Evolutionary conservation across 768 basidiomycete species (phyloP).

Genomic region (Ramaria rubella): DNA sequence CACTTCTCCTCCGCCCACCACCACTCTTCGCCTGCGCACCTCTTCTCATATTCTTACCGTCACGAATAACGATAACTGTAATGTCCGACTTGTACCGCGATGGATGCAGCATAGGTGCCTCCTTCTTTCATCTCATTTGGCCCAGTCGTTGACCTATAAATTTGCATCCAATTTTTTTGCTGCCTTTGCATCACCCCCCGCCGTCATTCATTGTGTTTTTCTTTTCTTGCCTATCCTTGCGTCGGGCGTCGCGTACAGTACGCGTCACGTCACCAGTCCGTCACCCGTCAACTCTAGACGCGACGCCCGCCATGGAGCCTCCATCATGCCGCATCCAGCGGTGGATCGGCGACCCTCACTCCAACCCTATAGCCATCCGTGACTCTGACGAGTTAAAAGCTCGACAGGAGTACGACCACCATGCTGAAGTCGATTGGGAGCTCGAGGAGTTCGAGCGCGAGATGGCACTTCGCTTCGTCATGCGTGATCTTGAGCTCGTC

Average conservation of each 20-base stretch:
- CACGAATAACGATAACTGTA: neutral
- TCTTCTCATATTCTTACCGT: no score
- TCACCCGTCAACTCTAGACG: neutral
- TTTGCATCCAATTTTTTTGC: no score
- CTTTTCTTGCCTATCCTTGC: neutral
- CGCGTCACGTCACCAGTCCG: neutral
- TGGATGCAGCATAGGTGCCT: neutral
- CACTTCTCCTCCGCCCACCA: no score
- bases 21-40: no score
- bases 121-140: neutral
- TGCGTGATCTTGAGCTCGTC: neutral
- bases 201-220: no score
- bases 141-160: no score
- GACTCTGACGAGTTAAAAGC: neutral
- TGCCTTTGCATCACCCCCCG: no score
- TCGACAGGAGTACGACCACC: neutral
- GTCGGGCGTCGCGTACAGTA: neutral
- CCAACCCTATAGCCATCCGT: neutral
- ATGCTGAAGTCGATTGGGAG: neutral
- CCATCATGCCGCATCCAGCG: neutral
- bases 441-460: slow-evolving; percentile 5
- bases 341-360: neutral
- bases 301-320: neutral
- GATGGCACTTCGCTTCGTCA: neutral
- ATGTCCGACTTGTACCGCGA: neutral